Base-by-base conservation (phyloP, 2,329 filamentous ascomycete species). In the Sporothrix brasiliensis region DNA sequence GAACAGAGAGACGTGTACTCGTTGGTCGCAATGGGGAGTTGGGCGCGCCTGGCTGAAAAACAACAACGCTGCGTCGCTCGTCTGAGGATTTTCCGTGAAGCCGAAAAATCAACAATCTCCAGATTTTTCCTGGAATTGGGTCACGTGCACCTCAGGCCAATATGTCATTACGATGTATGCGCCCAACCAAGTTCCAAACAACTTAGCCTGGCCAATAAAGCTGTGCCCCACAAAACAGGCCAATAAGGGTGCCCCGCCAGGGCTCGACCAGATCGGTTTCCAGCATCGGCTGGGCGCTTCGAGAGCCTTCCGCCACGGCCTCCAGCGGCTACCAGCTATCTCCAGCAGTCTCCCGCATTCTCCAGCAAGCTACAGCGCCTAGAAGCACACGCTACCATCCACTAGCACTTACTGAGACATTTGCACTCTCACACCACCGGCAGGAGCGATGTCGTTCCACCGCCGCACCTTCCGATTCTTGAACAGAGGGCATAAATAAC, bases 271-370 rank as follows among this genome's bases (percentile, higher is more conserved):
- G 56, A 5, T 34, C 30, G 3, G 21, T 47, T 49, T 53, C 63
- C 39, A 52, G 60, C 47, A 47, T 21, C 24, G 52, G 30, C 71
- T 21, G 56, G 69, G 44, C 3, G 70, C 50, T 74, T 74, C 73
- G 68, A 73, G 70, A 73, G 50, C 41, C 69, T 74, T 74, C 73
- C 58, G 58, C 58, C 21, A 44, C 56, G 19, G 10, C 2, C 52
- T 30, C 41, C 34, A 49, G 67, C 21, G 9, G 14, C 2, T 68
- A 41, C 68, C 47, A 65, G 68, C 69, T 50, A 30, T 24, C 53
- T 44, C 47, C 49, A 49, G 21, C 30, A 67, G 13, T 19, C 19
- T 60, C 44, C 41, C 50, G 70, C 69, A 60, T 14, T 30, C 56
- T 34, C 56, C 56, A 63, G 66, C 70, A 66, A 19, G 49, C 39